phyloP scores from a whole-genome alignment of 352 stramenopile species.

The Pythium apleroticum region DNA sequence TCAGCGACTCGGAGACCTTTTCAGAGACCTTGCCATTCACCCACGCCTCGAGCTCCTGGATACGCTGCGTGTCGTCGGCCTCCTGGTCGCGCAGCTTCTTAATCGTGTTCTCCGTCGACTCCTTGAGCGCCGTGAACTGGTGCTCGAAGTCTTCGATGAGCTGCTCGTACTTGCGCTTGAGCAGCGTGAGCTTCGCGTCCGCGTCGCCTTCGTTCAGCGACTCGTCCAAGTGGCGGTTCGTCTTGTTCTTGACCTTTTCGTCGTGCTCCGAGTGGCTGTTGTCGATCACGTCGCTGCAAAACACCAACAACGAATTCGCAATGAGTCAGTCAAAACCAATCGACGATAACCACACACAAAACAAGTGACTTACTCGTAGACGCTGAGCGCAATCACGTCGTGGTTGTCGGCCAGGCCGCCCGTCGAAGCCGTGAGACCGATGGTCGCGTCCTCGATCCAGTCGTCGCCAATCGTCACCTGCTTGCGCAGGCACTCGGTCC shows the following conservation, averaged over 20 bases:
- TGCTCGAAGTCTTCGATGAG: slow-evolving; percentile 86
- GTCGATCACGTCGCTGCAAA: slow-evolving; percentile 61
- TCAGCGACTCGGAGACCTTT: slow-evolving; percentile 52
- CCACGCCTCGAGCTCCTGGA: slow-evolving; percentile 72
- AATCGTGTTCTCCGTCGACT: slow-evolving; percentile 82
- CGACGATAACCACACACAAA: not conserved
- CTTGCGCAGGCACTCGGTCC: slow-evolving; percentile 65
- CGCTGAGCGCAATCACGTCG: slow-evolving; percentile 68
- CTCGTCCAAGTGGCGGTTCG: slow-evolving; percentile 49
- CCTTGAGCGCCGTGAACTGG: slow-evolving; percentile 79
- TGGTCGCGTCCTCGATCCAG: slow-evolving; percentile 64
- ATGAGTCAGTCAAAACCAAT: not conserved
- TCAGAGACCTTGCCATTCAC: slow-evolving; percentile 57
- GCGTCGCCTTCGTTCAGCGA: slow-evolving; percentile 51
- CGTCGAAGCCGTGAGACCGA: slow-evolving; percentile 79
- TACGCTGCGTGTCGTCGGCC: slow-evolving; percentile 62
- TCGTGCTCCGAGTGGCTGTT: slow-evolving; percentile 44
- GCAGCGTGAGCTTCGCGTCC: slow-evolving; percentile 56
- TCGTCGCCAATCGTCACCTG: slow-evolving; percentile 45
- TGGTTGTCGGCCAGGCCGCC: slow-evolving; percentile 85
- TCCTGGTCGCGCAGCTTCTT: slow-evolving; percentile 77
- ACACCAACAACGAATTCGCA: slow-evolving; percentile 13
- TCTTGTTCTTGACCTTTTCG: slow-evolving; percentile 62
- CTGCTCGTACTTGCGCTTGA: slow-evolving; percentile 81
- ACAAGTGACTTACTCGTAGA: slow-evolving; percentile 67